Conservation (phyloP, 306 rosid genomes). For the Comarum palustre region DNA sequence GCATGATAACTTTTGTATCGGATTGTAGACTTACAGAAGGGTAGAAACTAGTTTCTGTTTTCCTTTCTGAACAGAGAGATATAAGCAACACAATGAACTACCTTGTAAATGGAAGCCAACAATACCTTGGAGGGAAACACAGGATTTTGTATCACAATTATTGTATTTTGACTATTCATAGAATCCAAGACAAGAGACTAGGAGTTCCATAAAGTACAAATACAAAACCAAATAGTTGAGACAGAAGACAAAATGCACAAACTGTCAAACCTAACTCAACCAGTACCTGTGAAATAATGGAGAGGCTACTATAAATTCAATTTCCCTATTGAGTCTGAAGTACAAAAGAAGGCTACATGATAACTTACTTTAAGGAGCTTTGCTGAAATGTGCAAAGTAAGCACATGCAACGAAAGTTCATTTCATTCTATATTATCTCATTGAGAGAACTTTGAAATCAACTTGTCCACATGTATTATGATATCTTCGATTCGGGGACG, state of each 20-base stretch:
- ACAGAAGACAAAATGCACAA: slow-evolving; percentile 36
- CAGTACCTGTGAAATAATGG: slow-evolving; percentile 29
- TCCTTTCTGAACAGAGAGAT: not conserved
- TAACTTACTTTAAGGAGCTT: slow-evolving; percentile 15
- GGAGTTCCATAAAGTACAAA: slow-evolving; percentile 49
- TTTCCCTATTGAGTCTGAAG: slow-evolving; percentile 27
- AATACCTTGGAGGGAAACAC: not conserved
- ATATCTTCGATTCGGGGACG: slow-evolving; percentile 89
- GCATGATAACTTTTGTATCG: too few species aligned
- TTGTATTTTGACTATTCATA: slow-evolving; percentile 12
- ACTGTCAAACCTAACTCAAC: slow-evolving; percentile 47
- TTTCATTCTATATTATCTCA: slow-evolving; percentile 40
- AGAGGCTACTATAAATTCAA: slow-evolving; percentile 36
- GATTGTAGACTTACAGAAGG: too few species aligned
- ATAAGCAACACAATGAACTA: not conserved
- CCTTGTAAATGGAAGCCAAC: not conserved
- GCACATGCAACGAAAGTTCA: slow-evolving; percentile 9
- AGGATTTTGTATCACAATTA: not conserved
- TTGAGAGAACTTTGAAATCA: slow-evolving; percentile 74
- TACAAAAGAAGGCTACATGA: slow-evolving; percentile 14
- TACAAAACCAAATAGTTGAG: slow-evolving; percentile 35
- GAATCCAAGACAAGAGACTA: slow-evolving; percentile 30
- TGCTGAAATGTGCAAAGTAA: slow-evolving; percentile 16
- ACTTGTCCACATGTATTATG: slow-evolving; percentile 86
- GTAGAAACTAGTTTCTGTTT: not conserved